A percentile compares a stretch with the other conserved stretches of the same genome.
Evolutionary conservation across 2,329 filamentous ascomycete genomes (phyloP).

Genomic region (Pestalotiopsis sp.): DNA sequence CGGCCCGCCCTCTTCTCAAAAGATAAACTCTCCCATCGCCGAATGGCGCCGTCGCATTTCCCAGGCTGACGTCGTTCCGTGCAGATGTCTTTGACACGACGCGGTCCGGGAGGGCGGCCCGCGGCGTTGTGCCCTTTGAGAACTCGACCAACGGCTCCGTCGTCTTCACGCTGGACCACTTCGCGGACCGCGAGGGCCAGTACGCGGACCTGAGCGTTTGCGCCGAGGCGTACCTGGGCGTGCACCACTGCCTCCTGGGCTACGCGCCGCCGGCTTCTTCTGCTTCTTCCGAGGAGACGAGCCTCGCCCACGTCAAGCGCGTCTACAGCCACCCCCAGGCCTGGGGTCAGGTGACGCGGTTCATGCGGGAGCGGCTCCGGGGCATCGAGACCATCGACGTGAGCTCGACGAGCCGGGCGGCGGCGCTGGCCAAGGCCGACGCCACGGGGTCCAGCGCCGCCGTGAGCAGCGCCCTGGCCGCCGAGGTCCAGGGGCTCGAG

Average conservation of each 20-base stretch:
- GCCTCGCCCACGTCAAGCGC: conserved; percentile 66
- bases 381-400: conserved; percentile 81
- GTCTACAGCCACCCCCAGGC: conserved; percentile 95
- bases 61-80: not conserved
- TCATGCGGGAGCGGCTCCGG: conserved; percentile 71
- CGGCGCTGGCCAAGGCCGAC: conserved; percentile 70
- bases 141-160: conserved; percentile 96
- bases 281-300: conserved; percentile 14
- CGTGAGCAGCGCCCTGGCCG: conserved; percentile 76
- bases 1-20: conserved; percentile 11
- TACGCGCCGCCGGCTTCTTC: conserved; percentile 22
- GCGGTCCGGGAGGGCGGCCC: conserved; percentile 63
- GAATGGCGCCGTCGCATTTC: not conserved
- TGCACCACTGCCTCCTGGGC: conserved; percentile 86
- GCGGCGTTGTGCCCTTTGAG: conserved; percentile 90
- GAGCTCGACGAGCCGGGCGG: conserved; percentile 80
- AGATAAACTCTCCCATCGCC: not conserved
- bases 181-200: conserved; percentile 70
- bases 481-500: conserved; percentile 65
- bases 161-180: conserved; percentile 83
- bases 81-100: conserved; percentile 82
- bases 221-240: conserved; percentile 82
- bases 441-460: conserved; percentile 67
- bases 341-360: conserved; percentile 84
- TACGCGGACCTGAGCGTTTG: conserved; percentile 75